phyloP scores from a whole-genome alignment of 1,139 yeast species.

The Torulaspora pretoriensis region DNA sequence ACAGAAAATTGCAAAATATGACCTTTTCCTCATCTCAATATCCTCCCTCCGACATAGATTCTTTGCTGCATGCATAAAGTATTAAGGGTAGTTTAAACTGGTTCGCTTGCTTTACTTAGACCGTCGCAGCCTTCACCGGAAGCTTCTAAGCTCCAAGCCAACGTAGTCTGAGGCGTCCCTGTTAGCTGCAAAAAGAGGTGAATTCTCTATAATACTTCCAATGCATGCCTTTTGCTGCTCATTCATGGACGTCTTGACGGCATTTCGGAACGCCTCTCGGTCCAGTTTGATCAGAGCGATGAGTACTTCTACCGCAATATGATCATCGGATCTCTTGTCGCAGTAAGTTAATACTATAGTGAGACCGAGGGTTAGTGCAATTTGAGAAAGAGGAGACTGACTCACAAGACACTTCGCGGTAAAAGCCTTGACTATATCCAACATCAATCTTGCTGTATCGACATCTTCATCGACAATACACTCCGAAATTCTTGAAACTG shows the following conservation, averaged over 20 bases:
- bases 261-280: constrained; percentile 51
- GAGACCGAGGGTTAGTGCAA: constrained; percentile 15
- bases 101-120: no score
- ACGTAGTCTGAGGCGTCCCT: not conserved
- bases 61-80: no score
- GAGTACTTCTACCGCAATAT: constrained; percentile 48
- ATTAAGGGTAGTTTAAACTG: no score
- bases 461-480: constrained; percentile 10
- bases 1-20: no score
- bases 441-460: constrained; percentile 1
- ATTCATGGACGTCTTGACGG: constrained; percentile 41
- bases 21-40: no score
- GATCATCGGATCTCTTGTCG: constrained; percentile 27
- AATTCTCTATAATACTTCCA: constrained; percentile 41
- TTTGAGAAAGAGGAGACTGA: constrained; percentile 12
- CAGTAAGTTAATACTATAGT: constrained; percentile 17
- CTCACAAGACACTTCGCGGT: constrained; percentile 21
- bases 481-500: constrained; percentile 6
- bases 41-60: no score
- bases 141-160: constrained; percentile 10
- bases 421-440: constrained; percentile 12
- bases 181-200: constrained; percentile 2
- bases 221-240: constrained; percentile 41
- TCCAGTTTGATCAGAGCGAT: constrained; percentile 48
- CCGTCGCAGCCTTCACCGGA: not conserved